Conservation (phyloP, 1,284 basidiomycete genomes). For the Cutaneotrichosporon sp. region DNA sequence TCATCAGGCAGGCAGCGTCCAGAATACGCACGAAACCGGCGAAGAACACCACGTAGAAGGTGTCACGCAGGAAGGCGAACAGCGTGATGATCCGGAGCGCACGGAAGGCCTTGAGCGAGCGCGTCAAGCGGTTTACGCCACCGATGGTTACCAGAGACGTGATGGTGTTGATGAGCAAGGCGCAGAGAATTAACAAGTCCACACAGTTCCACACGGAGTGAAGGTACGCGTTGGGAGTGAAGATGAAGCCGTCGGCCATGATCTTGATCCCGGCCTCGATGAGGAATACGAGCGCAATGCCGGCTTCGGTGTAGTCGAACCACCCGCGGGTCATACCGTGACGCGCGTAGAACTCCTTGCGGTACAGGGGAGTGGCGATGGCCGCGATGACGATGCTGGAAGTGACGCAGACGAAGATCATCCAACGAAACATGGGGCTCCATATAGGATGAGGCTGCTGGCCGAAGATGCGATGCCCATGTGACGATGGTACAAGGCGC, state of each 20-base stretch:
- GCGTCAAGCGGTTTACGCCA: constrained; percentile 76
- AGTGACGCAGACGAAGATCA: constrained; percentile 75
- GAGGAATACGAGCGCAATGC: constrained; percentile 74
- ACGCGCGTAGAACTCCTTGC: constrained; percentile 67
- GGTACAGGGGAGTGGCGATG: constrained; percentile 83
- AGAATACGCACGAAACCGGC: constrained; percentile 83
- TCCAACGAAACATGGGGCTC: constrained; percentile 71
- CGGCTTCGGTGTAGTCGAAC: constrained; percentile 83
- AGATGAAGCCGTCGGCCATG: constrained; percentile 87
- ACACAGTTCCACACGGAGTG: constrained; percentile 90
- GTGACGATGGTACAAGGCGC: constrained; percentile 75
- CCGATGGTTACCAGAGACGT: constrained; percentile 77
- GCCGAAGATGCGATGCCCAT: constrained; percentile 83
- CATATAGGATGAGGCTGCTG: constrained; percentile 66
- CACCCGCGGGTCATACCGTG: constrained; percentile 70
- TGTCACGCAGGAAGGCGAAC: constrained; percentile 80
- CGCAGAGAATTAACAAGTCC: constrained; percentile 83
- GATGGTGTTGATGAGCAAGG: constrained; percentile 77
- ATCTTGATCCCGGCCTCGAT: constrained; percentile 85
- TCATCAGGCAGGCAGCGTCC: constrained; percentile 88
- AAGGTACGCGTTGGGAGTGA: constrained; percentile 93
- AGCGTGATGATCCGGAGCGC: constrained; percentile 89
- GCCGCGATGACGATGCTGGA: constrained; percentile 82
- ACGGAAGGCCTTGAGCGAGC: constrained; percentile 85
- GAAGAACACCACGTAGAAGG: constrained; percentile 89